Conservation (phyloP, 805 yeast species). For the Debaryomyces hansenii region DNA sequence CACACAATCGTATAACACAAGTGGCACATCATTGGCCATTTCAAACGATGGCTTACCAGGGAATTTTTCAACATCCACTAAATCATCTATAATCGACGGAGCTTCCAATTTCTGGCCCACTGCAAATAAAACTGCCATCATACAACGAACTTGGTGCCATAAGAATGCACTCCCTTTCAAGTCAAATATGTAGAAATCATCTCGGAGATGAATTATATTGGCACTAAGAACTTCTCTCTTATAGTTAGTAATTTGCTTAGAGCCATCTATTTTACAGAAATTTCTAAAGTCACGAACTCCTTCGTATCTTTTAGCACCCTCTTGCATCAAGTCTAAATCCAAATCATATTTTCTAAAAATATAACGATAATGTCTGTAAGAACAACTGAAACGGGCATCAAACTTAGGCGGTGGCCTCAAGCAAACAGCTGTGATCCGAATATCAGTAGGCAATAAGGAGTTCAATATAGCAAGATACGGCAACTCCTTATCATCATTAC, state of each 20-base stretch:
- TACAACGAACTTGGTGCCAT: slow-evolving; percentile 98
- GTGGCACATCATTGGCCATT: slow-evolving; percentile 88
- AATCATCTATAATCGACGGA: slow-evolving; percentile 53
- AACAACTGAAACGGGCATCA: slow-evolving; percentile 92
- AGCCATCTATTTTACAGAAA: slow-evolving; percentile 91
- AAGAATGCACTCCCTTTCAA: slow-evolving; percentile 85
- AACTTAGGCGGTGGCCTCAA: slow-evolving; percentile 79
- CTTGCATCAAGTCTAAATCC: slow-evolving; percentile 64
- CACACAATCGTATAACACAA: slow-evolving; percentile 82
- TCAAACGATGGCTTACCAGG: slow-evolving; percentile 79
- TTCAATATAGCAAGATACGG: slow-evolving; percentile 78
- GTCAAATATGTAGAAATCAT: slow-evolving; percentile 66
- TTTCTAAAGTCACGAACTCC: slow-evolving; percentile 92
- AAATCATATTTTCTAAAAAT: slow-evolving; percentile 59
- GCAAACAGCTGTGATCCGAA: slow-evolving; percentile 78
- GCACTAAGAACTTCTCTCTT: slow-evolving; percentile 60
- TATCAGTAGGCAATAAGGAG: slow-evolving; percentile 75
- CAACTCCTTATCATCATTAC: slow-evolving; percentile 64
- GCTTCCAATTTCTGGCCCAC: slow-evolving; percentile 78
- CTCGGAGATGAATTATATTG: slow-evolving; percentile 40
- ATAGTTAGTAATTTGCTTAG: slow-evolving; percentile 85
- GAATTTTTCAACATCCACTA: slow-evolving; percentile 55
- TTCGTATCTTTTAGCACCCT: slow-evolving; percentile 59
- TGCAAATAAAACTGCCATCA: slow-evolving; percentile 79
- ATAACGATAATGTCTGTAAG: slow-evolving; percentile 83